Base-by-base conservation (phyloP, 2,329 filamentous ascomycete genomes). In the Stemphylium vesicarium region DNA sequence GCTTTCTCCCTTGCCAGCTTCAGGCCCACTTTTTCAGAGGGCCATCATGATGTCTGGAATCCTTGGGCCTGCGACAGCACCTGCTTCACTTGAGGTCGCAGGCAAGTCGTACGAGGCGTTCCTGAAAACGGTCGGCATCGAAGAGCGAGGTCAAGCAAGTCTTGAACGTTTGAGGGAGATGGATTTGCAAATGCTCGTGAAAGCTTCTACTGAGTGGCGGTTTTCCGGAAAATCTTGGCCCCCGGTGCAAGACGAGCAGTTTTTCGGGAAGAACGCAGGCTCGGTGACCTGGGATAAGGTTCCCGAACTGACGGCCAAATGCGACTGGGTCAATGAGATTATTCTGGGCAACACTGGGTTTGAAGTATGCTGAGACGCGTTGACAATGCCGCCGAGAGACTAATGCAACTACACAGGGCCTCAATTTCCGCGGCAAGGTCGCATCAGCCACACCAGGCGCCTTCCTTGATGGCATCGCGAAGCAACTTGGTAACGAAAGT, bases 321-420 rank as follows among this genome's bases (percentile, higher is more conserved):
- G 64, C 32, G 56, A 69, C 6, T 83, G 80, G 80, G 78, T 77
- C 24, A 61, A 77, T 26, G 72, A 74, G 15, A 56, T 82, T 10
- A 60, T 81, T 10, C 70, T 82, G 13, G 81, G 81, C 1, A 75
- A 78, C 57, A 77, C 77, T 20, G 70, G 76, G 40, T 75, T 78
- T 52, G 80, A 82, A 69, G 77, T 78, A 68, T 32, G 46, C 16
- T 50, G 66, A 18, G 3, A 11, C 15, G 6, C 11, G 7, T 3
- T 12, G 2, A 11, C 68, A 35, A 6, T 9, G 16, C 10, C 26
- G 35, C 6, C 4, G 2, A 13, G 7, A 16, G 15, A 22, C 37
- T 52, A 15, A 47, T 15, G 10, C 4, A 16, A 2, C n/a, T 2
- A 10, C 10, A 13, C 24, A 60, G 46, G 58, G 60, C 4, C 50